Evolutionary conservation across 257 asterid species (phyloP).

Genomic region (Solanum etuberosum): DNA sequence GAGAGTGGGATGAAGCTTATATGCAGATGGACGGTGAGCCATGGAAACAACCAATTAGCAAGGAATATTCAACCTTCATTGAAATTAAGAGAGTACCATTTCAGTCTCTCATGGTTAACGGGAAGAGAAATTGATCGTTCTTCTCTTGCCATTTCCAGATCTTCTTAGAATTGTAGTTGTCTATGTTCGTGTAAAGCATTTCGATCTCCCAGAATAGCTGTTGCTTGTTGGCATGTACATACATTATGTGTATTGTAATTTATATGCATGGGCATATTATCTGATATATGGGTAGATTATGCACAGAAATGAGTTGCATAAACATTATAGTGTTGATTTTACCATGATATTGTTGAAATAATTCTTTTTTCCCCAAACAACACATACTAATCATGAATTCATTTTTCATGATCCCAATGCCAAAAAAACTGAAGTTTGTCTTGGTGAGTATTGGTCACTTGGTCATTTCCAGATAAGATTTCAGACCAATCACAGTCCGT

Average conservation of each 20-base stretch:
- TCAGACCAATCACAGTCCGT: rapidly evolving
- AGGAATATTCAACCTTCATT: conserved; percentile 60
- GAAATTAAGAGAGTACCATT: conserved; percentile 54
- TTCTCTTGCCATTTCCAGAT: neutral
- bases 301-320: neutral
- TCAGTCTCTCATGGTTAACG: conserved; percentile 54
- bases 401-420: neutral
- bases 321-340: neutral
- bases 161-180: neutral
- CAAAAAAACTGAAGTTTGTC: neutral
- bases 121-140: conserved; percentile 4
- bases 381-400: neutral
- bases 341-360: neutral
- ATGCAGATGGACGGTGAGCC: conserved; percentile 97
- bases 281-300: neutral
- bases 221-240: neutral
- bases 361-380: neutral
- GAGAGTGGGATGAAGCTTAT: conserved; percentile 70
- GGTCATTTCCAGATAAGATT: neutral
- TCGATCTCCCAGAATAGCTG: neutral
- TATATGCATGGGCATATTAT: neutral
- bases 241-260: neutral
- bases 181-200: neutral
- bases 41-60: conserved; percentile 76
- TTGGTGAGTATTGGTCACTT: neutral